Base-by-base conservation (phyloP, 352 stramenopile species). In the Albugo candida region DNA sequence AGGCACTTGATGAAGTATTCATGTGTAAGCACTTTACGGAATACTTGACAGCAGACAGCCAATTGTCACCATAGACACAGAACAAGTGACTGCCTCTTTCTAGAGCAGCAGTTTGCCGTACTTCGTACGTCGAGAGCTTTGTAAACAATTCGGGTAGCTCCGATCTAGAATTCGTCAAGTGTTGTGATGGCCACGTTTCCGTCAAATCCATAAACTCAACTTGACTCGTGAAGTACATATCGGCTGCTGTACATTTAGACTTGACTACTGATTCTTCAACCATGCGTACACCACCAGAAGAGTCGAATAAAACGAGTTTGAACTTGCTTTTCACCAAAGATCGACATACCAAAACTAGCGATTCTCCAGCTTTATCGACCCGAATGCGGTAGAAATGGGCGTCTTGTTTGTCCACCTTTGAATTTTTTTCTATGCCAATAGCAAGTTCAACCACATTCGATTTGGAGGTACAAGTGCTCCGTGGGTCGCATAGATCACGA, bases 21-120 rank as follows among this genome's bases (percentile, higher is more conserved):
- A 88, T 82, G 59, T 83, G 82, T 44, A 88, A 57, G 50, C 64
- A 75, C 58, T 87, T 84, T 58, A 92, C 81, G 51, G 76, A 84
- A 67, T 92, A 92, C 56, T 86, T 85, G 53, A 87, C 71, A 18
- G 71, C 63, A 38, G 74, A 87, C 49, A 92, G 65, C 79, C 79
- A 92, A 51, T 92, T 92, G 64, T 92, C 79, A 41, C 79, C 79
- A 52, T 92, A 92, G 37, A 92, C 79, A 39, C 70, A 84, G 42
- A 92, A 85, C 48, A 89, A 64, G 41, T 92, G 76, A 27, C 83
- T 72, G 24, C 79, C 79, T 47, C 82, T 70, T 50, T 87, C 72
- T 8, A 92, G 57, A 31, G 69, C 50, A 46, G 85, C 67, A 16
- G 75, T 88, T 38, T 74, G 73, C 49, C 80, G 77, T 42, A 87